Percentiles rank a stretch among this genome's conserved stretches.
Evolutionary conservation across 1,139 yeast genomes (phyloP).

Genomic region (Sugiyamaella grinbergsii): DNA sequence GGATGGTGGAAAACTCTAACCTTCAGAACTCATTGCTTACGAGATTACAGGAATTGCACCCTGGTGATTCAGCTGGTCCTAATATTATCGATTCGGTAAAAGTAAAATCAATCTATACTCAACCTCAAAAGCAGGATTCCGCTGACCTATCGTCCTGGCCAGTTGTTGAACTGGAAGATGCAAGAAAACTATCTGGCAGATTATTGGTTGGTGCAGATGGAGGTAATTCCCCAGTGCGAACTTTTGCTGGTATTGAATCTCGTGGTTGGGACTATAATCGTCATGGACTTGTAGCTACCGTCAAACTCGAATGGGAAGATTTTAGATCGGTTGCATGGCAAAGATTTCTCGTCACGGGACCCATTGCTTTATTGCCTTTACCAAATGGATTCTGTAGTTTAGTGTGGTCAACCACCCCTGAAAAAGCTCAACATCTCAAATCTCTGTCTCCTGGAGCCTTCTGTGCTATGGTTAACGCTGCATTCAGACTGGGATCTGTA

Average conservation of each 20-base stretch:
- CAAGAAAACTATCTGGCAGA: constrained; percentile 65
- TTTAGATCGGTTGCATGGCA: constrained; percentile 85
- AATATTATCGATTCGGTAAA: constrained; percentile 61
- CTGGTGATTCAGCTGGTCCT: constrained; percentile 32
- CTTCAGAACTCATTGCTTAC: constrained; percentile 70
- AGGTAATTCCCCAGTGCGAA: constrained; percentile 87
- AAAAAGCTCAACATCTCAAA: constrained; percentile 63
- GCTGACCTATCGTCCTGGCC: constrained; percentile 66
- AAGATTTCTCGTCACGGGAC: constrained; percentile 88
- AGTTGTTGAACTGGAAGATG: constrained; percentile 65
- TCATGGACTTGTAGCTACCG: constrained; percentile 88
- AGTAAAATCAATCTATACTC: constrained; percentile 48
- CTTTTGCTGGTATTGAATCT: constrained; percentile 76
- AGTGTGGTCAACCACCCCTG: constrained; percentile 91
- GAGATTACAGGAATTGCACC: constrained; percentile 58
- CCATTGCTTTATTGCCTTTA: constrained; percentile 86
- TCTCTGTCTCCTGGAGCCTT: constrained; percentile 64
- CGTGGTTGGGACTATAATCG: constrained; percentile 91
- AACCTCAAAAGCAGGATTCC: constrained; percentile 42
- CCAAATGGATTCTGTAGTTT: constrained; percentile 84
- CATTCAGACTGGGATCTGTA: constrained; percentile 70
- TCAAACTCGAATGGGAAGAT: constrained; percentile 72
- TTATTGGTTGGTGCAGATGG: constrained; percentile 95
- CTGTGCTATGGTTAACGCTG: constrained; percentile 78
- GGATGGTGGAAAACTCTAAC: constrained; percentile 87